Percentiles rank a stretch among this genome's conserved stretches.
phyloP scores from a whole-genome alignment of 495 filamentous ascomycete species.

The Aspergillus bertholletiae region DNA sequence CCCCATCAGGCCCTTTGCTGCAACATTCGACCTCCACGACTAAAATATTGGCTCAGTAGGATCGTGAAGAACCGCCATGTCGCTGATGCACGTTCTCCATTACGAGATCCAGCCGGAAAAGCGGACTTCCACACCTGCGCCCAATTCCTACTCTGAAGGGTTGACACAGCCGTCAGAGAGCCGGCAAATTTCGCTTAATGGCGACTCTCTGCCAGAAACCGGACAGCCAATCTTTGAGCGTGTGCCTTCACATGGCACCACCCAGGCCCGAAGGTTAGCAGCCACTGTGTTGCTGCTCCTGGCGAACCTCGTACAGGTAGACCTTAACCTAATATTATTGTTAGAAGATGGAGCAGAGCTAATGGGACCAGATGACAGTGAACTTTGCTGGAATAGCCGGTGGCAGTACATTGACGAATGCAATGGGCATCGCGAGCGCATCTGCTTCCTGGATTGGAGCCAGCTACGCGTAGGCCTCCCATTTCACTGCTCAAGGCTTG shows the following conservation, averaged over 20 bases:
- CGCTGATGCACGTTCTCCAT: background rate
- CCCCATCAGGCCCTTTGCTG: background rate
- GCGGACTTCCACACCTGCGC: background rate
- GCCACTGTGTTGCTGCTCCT: slow-evolving; percentile 22
- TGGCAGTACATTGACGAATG: slow-evolving; percentile 22
- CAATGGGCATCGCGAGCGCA: slow-evolving; percentile 17
- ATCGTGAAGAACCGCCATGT: background rate
- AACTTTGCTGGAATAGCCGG: slow-evolving; percentile 30
- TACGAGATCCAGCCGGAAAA: background rate
- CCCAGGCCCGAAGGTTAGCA: slow-evolving; percentile 13
- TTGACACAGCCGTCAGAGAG: background rate
- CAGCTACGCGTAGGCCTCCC: slow-evolving; percentile 24
- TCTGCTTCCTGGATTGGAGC: slow-evolving; percentile 30
- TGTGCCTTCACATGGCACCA: slow-evolving; percentile 11
- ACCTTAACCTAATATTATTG: background rate
- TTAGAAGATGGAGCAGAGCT: background rate
- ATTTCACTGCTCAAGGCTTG: background rate
- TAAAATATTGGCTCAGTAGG: background rate
- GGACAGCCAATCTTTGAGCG: slow-evolving; percentile 23
- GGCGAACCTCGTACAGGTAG: slow-evolving; percentile 30
- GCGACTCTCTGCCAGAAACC: background rate
- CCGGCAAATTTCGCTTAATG: background rate
- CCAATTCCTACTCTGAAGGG: background rate
- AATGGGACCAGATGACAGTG: slow-evolving; percentile 22
- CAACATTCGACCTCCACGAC: background rate